Evolutionary conservation across 2,329 filamentous ascomycete genomes (phyloP).

Genomic region (Biscogniauxia marginata): DNA sequence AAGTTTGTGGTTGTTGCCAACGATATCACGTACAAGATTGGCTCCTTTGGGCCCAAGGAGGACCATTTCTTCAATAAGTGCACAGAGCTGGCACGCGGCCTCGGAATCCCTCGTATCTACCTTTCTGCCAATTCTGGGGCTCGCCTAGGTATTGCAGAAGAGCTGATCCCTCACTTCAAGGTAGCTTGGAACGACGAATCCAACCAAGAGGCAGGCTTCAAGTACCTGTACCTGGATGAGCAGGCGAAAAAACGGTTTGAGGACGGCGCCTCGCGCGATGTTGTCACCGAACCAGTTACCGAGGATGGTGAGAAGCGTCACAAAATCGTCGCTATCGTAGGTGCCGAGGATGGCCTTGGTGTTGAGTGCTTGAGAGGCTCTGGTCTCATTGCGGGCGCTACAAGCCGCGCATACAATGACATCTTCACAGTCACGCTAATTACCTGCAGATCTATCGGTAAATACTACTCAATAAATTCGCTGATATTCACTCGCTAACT

Average conservation of each 20-base stretch:
- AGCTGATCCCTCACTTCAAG: slow-evolving; percentile 95
- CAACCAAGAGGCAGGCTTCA: slow-evolving; percentile 87
- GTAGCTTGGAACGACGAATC: slow-evolving; percentile 89
- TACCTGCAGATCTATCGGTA: slow-evolving; percentile 95
- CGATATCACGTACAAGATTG: slow-evolving; percentile 99
- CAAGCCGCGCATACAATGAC: slow-evolving; percentile 94
- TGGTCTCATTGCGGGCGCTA: slow-evolving; percentile 96
- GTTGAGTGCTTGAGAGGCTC: slow-evolving; percentile 97
- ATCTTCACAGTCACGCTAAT: slow-evolving; percentile 98
- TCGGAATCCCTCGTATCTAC: slow-evolving; percentile 96
- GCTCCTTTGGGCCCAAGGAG: slow-evolving; percentile 93
- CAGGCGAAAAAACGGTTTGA: slow-evolving; percentile 85
- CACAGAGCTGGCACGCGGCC: slow-evolving; percentile 88
- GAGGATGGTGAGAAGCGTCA: slow-evolving; percentile 88
- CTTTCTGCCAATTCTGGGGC: slow-evolving; percentile 98
- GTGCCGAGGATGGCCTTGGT: slow-evolving; percentile 92
- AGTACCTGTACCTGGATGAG: slow-evolving; percentile 91
- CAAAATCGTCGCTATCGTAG: slow-evolving; percentile 91
- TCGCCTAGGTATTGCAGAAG: slow-evolving; percentile 92
- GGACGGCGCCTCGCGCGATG: slow-evolving; percentile 69
- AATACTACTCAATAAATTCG: slow-evolving; percentile 30
- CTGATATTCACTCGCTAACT: slow-evolving; percentile 31
- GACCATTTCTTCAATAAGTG: slow-evolving; percentile 99
- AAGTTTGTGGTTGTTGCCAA: slow-evolving; percentile 97
- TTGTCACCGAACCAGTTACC: slow-evolving; percentile 82